Percentiles rank a stretch among this genome's conserved stretches.
Conservation (phyloP, 148 eudicot genomes). For the Hydrangea macrophylla region DNA sequence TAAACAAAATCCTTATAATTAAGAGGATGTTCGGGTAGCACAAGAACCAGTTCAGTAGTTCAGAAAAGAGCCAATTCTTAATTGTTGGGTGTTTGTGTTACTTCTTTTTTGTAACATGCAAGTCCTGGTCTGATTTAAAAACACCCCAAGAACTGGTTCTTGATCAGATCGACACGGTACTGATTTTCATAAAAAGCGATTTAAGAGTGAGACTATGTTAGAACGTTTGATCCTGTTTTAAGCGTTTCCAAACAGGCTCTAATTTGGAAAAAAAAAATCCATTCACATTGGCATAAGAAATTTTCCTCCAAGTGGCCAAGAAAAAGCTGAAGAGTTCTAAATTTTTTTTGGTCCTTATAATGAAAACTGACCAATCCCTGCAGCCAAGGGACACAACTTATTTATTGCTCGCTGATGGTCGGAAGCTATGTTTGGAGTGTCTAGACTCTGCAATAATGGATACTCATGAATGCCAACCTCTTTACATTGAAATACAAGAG, state of each 20-base stretch:
- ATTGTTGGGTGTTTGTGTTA: no score
- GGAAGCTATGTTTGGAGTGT: constrained; percentile 91
- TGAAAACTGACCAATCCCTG: constrained; percentile 14
- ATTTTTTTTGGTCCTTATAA: neutral
- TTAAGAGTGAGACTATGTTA: no score
- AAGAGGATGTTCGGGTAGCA: no score
- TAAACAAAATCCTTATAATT: neutral
- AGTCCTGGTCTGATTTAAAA: no score
- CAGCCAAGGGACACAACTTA: constrained; percentile 73
- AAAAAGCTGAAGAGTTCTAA: neutral
- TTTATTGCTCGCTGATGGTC: constrained; percentile 82
- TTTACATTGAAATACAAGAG: constrained; percentile 88
- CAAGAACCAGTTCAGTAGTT: no score
- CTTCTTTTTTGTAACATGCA: no score
- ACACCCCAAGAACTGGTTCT: no score
- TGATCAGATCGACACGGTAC: no score
- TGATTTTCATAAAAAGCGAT: no score
- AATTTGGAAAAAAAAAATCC: neutral
- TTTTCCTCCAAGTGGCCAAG: neutral
- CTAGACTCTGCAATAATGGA: constrained; percentile 93
- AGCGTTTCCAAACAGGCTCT: no score
- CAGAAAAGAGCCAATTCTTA: no score
- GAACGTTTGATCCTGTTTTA: no score
- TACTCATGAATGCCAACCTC: constrained; percentile 93
- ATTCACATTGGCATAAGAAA: neutral